Conservation (phyloP, 2,329 filamentous ascomycete species). For the Hymenoscyphus occultus region DNA sequence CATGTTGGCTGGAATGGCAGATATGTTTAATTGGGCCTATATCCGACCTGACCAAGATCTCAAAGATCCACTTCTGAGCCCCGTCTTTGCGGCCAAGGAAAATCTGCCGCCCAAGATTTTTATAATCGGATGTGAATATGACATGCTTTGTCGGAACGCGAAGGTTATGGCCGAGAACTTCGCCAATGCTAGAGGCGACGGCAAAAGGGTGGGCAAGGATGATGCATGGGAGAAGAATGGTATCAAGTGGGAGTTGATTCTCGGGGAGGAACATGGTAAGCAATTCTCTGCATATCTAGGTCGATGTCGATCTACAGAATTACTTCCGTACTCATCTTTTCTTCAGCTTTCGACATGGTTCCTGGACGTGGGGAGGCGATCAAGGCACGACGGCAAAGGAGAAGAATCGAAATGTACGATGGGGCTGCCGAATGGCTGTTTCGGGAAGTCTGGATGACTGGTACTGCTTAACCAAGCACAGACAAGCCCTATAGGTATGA, state of each 20-base stretch:
- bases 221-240: slow-evolving; percentile 24
- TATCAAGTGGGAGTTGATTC: slow-evolving; percentile 28
- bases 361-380: slow-evolving; percentile 16
- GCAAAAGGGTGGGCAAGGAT: slow-evolving; percentile 16
- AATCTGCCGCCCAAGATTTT: slow-evolving; percentile 27
- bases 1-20: slow-evolving; percentile 9
- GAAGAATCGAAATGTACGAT: slow-evolving; percentile 22
- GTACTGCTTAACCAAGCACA: slow-evolving; percentile 13
- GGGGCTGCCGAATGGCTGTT: slow-evolving; percentile 25
- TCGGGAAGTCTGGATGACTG: slow-evolving; percentile 23
- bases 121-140: slow-evolving; percentile 30
- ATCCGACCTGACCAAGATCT: slow-evolving; percentile 25
- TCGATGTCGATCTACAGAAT: neutral
- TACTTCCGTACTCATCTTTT: slow-evolving; percentile 9
- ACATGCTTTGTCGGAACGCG: slow-evolving; percentile 29
- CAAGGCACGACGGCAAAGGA: slow-evolving; percentile 13
- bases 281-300: neutral
- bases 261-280: slow-evolving; percentile 25
- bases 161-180: slow-evolving; percentile 25
- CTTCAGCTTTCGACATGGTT: slow-evolving; percentile 23
- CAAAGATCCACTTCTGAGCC: slow-evolving; percentile 27
- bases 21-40: slow-evolving; percentile 27
- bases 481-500: slow-evolving; percentile 2
- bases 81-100: slow-evolving; percentile 22
- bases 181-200: slow-evolving; percentile 18